Percentiles rank a stretch among this genome's conserved stretches.
phyloP scores from a whole-genome alignment of 2,329 filamentous ascomycete genomes.

The Aspergillus brunneoviolaceus region DNA sequence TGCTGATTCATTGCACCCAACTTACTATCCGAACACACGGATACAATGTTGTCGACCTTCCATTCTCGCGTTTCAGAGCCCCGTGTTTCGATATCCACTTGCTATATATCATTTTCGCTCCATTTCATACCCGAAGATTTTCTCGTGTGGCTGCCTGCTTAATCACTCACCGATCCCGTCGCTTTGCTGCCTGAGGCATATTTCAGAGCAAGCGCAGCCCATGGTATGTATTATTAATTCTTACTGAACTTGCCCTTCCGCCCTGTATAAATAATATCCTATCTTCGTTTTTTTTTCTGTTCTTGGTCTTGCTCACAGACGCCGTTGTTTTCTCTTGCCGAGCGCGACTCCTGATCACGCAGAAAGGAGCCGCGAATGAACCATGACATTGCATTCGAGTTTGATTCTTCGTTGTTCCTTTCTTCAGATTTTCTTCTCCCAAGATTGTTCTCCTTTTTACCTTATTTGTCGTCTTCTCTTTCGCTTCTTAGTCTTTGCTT shows the following conservation, averaged over 20 bases:
- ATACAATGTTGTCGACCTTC: neutral
- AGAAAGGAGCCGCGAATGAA: neutral
- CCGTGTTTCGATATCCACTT: neutral
- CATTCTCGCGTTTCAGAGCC: neutral
- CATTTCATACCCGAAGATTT: neutral
- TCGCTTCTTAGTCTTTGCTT: neutral
- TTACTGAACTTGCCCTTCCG: neutral
- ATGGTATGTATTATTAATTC: conserved; percentile 21
- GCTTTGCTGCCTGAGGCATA: neutral
- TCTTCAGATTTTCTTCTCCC: neutral
- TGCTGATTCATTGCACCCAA: neutral
- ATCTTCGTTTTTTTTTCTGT: conserved; percentile 17
- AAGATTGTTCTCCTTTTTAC: conserved; percentile 1
- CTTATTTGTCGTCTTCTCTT: conserved; percentile 5
- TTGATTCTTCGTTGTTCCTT: neutral
- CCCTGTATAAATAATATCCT: conserved; percentile 15
- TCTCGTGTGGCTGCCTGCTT: conserved; percentile 8
- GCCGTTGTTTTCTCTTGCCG: neutral
- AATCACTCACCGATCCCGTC: conserved; percentile 10
- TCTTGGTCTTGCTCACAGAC: neutral
- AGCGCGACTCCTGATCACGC: neutral
- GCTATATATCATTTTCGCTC: neutral
- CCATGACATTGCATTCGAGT: conserved; percentile 3
- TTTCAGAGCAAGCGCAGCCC: conserved; percentile 5
- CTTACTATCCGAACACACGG: neutral